phyloP scores from a whole-genome alignment of 768 basidiomycete genomes.

The Naganishia vishniacii region DNA sequence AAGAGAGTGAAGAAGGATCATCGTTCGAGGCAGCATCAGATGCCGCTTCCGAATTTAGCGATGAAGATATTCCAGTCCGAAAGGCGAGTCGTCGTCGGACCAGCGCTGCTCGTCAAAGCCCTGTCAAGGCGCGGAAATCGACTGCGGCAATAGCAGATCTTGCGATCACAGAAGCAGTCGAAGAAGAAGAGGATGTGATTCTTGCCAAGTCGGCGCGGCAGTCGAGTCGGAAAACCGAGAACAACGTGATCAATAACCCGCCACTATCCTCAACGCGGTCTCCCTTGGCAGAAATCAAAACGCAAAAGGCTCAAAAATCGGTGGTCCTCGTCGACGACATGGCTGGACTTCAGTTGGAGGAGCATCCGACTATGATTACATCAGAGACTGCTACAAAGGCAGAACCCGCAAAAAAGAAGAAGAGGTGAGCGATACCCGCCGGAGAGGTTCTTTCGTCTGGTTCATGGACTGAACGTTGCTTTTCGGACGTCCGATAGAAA shows the following conservation, averaged over 20 bases:
- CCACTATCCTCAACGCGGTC: neutral
- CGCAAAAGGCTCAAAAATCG: neutral
- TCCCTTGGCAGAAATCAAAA: neutral
- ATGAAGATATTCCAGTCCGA: slow-evolving; percentile 20
- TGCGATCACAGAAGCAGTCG: neutral
- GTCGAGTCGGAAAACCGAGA: neutral
- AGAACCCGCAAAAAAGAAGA: slow-evolving; percentile 21
- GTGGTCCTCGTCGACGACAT: neutral
- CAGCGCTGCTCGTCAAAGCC: neutral
- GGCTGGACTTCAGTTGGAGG: neutral
- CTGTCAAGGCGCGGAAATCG: neutral
- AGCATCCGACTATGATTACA: neutral
- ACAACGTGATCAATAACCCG: neutral
- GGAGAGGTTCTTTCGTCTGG: no score
- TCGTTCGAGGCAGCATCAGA: slow-evolving; percentile 20
- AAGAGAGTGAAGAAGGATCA: slow-evolving; percentile 15
- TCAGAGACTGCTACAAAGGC: neutral
- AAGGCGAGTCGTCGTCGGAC: slow-evolving; percentile 21
- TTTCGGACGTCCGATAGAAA: slow-evolving; percentile 4
- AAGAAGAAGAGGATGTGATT: neutral
- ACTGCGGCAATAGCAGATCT: slow-evolving; percentile 26
- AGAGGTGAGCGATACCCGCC: slow-evolving; percentile 18
- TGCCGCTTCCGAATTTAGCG: slow-evolving; percentile 15
- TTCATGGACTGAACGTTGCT: no score
- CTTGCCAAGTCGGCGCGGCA: neutral